phyloP scores from a whole-genome alignment of 164 flowering plant species.

The Stephania yunnanensis region DNA sequence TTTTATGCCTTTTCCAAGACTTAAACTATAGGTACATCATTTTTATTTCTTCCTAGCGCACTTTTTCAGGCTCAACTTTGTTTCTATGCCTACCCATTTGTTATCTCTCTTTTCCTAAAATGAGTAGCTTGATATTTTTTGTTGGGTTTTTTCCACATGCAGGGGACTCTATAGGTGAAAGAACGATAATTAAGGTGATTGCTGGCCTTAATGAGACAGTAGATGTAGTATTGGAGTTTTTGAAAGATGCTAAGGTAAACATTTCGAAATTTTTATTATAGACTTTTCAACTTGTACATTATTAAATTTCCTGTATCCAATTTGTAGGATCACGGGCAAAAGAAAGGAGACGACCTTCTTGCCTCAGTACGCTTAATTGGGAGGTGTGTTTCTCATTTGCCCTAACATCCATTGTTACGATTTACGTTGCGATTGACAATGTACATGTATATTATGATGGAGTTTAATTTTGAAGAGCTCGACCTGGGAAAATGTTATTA shows the following conservation, averaged over 20 bases:
- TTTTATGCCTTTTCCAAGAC: too few species aligned
- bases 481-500: too few species aligned
- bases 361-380: conserved; percentile 87
- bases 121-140: not conserved
- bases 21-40: too few species aligned
- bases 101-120: not conserved
- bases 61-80: too few species aligned
- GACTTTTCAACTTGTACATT: not conserved
- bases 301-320: not conserved
- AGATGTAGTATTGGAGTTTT: conserved; percentile 64
- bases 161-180: conserved; percentile 48
- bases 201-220: conserved; percentile 74
- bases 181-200: conserved; percentile 52
- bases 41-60: too few species aligned
- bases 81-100: too few species aligned
- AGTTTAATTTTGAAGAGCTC: too few species aligned
- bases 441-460: not conserved
- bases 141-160: conserved; percentile 12
- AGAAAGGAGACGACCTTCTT: conserved; percentile 89
- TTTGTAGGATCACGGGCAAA: conserved; percentile 68
- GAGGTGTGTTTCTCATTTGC: conserved; percentile 39
- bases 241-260: conserved; percentile 90
- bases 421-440: not conserved
- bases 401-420: not conserved
- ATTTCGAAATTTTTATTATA: not conserved